These are phyloP conservation scores for Pholiota molesta DNA, from an alignment of 768 basidiomycete species.

Conservation along the genomic window DNA sequence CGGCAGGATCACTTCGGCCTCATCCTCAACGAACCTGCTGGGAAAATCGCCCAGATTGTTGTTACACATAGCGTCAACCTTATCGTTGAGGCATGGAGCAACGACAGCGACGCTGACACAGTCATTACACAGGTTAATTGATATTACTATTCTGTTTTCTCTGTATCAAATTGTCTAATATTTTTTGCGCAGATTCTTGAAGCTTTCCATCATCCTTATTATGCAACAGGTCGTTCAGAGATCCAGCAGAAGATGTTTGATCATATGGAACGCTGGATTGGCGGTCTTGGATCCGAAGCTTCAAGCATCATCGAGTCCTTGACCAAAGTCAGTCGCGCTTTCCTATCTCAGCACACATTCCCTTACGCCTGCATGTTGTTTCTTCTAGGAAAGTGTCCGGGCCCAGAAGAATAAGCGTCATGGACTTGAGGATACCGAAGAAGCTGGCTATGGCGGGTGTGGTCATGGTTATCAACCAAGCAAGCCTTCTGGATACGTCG, in stretches of 20 bases:
- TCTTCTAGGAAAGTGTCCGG: conserved; percentile 51
- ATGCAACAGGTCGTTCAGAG: conserved; percentile 50
- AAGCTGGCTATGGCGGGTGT: conserved; percentile 41
- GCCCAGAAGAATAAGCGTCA: conserved; percentile 60
- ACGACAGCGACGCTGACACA: conserved; percentile 44
- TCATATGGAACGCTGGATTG: conserved; percentile 56
- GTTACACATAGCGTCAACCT: conserved; percentile 63
- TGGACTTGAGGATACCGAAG: conserved; percentile 48
- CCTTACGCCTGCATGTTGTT: neutral
- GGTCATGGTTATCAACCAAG: conserved; percentile 26
- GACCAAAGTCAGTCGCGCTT: conserved; percentile 46
- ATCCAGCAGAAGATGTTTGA: conserved; percentile 67
- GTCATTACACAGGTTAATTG: conserved; percentile 47
- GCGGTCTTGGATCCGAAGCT: conserved; percentile 47
- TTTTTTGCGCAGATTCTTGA: conserved; percentile 46
- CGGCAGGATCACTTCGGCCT: conserved; percentile 69
- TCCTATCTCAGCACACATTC: neutral
- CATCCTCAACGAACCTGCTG: conserved; percentile 75
- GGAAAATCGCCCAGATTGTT: conserved; percentile 69
- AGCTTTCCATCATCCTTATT: conserved; percentile 75
- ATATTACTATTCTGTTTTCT: neutral
- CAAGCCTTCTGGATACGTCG: neutral
- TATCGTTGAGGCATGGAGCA: conserved; percentile 61
- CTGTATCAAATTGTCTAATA: neutral
- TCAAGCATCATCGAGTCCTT: conserved; percentile 48